Base-by-base conservation (phyloP, 2,329 filamentous ascomycete genomes). In the Stagonosporopsis rhizophila region DNA sequence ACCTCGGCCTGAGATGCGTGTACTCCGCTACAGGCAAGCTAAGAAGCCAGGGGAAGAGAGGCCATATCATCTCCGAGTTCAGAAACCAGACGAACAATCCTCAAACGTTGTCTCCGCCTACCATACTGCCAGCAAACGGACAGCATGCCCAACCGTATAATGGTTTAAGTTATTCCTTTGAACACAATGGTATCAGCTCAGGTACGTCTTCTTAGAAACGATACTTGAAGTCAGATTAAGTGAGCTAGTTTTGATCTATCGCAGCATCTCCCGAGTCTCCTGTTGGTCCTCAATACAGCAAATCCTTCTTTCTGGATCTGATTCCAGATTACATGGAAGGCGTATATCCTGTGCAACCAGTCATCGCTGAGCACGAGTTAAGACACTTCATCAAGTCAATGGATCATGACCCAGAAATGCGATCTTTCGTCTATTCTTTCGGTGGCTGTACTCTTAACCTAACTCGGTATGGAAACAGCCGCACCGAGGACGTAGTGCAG, bases 321-420 rank as follows among this genome's bases (percentile, higher is more conserved):
- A 65, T 82, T 27, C 75, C 78, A 15, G 75, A 80, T 42, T 82
- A 81, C 51, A 71, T 77, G 60, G 63, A 70, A 25, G 74, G 74
- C 17, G 78, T 82, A 15, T 82, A 81, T 59, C 80, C 80, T 1
- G 76, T 81, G 37, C 78, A 79, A 39, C 80, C 80, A 5, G 74
- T 82, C 52, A 76, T 82, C 48, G 67, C 76, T 1, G 75, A 77
- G 25, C 61, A 67, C 9, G 80, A 82, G 54, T 66, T 82, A 14
- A 56, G 65, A 27, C 63, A 66, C 14, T 73, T 69, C 39, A 73
- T 75, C 27, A 48, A 65, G 53, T 64, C 25, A 49, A 81, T 81
- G 77, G 65, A 77, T 44, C 60, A 62, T 1, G 72, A 77, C 25
- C 65, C 67, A 30, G 78, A 78, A 27, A 70, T 75, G 1, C 71